Base-by-base conservation (phyloP, 768 basidiomycete species). In the Boletus coccyginus region DNA sequence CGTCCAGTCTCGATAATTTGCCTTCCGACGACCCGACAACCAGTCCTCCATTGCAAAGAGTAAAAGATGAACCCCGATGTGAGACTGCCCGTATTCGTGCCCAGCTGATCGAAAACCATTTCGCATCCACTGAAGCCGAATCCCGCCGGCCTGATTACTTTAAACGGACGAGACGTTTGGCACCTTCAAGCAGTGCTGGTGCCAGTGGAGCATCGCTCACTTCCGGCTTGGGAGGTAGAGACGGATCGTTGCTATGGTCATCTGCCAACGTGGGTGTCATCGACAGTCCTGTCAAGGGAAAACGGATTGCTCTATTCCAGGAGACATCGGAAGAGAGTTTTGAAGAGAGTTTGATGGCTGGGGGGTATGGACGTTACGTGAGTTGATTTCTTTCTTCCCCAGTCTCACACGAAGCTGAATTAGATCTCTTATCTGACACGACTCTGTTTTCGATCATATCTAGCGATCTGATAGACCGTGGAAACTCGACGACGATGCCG, bases 251-350 rank as follows among this genome's bases (percentile, higher is more conserved):
- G 46, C 49, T 62, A 44, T 64, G 67, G 61, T 65, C 66, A 53
- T 56, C 68, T 16, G 48, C 45, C 16, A 63, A 73, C 33, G 73
- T 89, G 32, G 88, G 87, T 16, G 83, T 91, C 29, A 80, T 79
- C 61, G 84, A 86, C 60, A 90, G 83, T 62, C 88, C 90, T 0
- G 69, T 77, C 52, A 90, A 87, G 71, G 90, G 90, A 1, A 77
- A 90, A 54, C 77, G 88, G 49, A 74, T 91, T 36, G 85, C 83
- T 60, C 70, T 92, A 40, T 92, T 91, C 69, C 88, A 90, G 68
- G 88, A 90, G 72, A 90, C 88, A 0, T 87, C 86, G 5, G 88
- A 89, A 45, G 88, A 89, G 70, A 91, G 88, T 64, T 91, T 92
- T 62, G 90, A 92, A 64, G 89, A 92, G 71, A 88, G 88, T 62